Evolutionary conservation across 495 filamentous ascomycete species (phyloP).

Genomic region (Pseudoneurospora amorphoporcata): DNA sequence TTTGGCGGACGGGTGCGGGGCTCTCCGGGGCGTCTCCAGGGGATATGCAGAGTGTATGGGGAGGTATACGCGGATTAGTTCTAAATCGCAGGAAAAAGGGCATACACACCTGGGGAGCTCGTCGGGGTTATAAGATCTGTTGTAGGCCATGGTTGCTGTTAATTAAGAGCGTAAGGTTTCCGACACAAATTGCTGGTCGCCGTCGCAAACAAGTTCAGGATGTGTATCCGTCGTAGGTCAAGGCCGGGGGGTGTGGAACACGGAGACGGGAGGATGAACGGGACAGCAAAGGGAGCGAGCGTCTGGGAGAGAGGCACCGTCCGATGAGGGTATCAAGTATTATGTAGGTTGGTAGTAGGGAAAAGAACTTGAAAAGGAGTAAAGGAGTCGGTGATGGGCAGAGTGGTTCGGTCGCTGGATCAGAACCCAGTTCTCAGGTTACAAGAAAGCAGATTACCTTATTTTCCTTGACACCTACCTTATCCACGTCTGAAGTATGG

Average conservation of each 20-base stretch:
- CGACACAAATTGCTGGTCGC: conserved; percentile 9
- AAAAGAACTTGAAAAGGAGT: not conserved
- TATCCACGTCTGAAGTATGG: not conserved
- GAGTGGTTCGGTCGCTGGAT: not conserved
- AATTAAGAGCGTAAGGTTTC: conserved; percentile 6
- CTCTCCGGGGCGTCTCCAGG: conserved; percentile 3
- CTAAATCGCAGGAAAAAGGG: not conserved
- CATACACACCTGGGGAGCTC: conserved; percentile 81
- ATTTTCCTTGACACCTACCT: not conserved
- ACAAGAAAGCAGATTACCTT: not conserved
- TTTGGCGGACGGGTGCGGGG: not conserved
- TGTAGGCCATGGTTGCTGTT: conserved; percentile 72
- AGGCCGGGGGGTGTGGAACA: conserved; percentile 1
- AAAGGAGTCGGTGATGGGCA: not conserved
- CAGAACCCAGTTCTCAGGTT: not conserved
- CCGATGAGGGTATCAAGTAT: not conserved
- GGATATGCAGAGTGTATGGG: conserved; percentile 14
- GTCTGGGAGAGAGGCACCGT: not conserved
- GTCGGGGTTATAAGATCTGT: conserved; percentile 87
- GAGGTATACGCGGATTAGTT: not conserved
- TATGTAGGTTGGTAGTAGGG: not conserved
- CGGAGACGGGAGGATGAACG: not conserved
- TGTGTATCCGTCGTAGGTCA: conserved; percentile 9
- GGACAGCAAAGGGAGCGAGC: not conserved
- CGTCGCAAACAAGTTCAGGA: conserved; percentile 3